These are phyloP conservation scores for Peniophora sp. DNA, from an alignment of 1,284 basidiomycete genomes.

Conservation along the genomic window DNA sequence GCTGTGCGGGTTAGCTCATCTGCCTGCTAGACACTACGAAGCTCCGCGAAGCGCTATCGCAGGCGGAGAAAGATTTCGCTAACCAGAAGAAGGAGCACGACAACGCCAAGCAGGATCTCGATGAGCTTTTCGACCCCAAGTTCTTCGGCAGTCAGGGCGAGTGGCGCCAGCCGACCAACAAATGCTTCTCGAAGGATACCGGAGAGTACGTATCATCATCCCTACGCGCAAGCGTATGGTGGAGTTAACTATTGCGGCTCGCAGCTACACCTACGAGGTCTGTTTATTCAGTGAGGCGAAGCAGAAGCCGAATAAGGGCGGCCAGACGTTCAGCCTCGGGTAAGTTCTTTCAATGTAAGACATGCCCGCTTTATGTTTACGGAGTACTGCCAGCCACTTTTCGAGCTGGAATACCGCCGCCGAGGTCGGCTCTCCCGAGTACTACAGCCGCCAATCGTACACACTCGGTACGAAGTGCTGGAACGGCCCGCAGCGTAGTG, in stretches of 20 bases:
- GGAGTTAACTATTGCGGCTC: not conserved
- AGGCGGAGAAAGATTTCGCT: constrained; percentile 49
- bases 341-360: constrained; percentile 28
- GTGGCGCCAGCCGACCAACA: constrained; percentile 90
- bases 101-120: constrained; percentile 44
- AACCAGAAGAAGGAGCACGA: constrained; percentile 38
- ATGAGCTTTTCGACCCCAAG: constrained; percentile 51
- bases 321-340: constrained; percentile 80
- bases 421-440: constrained; percentile 59
- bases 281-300: constrained; percentile 87
- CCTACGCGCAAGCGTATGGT: not conserved
- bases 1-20: not conserved
- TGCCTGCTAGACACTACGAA: constrained; percentile 39
- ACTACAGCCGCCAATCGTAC: constrained; percentile 80
- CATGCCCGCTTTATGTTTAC: not conserved
- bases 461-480: constrained; percentile 85
- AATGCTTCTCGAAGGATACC: constrained; percentile 74
- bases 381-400: constrained; percentile 48
- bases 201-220: constrained; percentile 70
- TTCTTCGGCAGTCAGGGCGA: constrained; percentile 82
- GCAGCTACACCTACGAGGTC: constrained; percentile 92
- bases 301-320: constrained; percentile 85
- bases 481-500: constrained; percentile 90
- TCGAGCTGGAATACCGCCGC: constrained; percentile 64
- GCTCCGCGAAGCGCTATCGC: constrained; percentile 57